A percentile compares a stretch with the other conserved stretches of the same genome.
phyloP scores from a whole-genome alignment of 2,329 filamentous ascomycete genomes.

The Trichoderma arundinaceum region DNA sequence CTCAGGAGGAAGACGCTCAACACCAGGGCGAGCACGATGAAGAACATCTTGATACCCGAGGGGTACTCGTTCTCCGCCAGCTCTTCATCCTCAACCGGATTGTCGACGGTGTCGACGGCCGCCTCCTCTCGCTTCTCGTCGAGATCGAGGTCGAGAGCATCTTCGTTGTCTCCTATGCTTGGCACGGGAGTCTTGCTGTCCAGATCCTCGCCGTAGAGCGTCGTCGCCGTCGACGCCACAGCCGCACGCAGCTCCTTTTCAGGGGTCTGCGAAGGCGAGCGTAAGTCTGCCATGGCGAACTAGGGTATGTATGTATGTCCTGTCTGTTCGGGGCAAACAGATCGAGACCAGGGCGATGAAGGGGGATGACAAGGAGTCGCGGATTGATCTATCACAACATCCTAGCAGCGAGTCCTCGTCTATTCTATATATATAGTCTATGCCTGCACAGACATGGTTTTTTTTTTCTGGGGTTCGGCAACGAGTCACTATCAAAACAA shows the following conservation, averaged over 20 bases:
- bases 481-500: neutral
- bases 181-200: conserved; percentile 37
- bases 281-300: conserved; percentile 21
- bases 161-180: conserved; percentile 7
- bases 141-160: conserved; percentile 27
- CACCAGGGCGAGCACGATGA: conserved; percentile 55
- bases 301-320: neutral
- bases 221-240: conserved; percentile 41
- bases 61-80: conserved; percentile 48
- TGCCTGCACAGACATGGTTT: neutral
- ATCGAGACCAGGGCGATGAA: conserved; percentile 1
- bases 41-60: conserved; percentile 46
- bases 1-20: conserved; percentile 57
- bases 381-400: conserved; percentile 1
- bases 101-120: neutral
- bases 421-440: conserved; percentile 19
- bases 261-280: neutral
- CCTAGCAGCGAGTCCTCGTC: neutral
- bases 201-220: conserved; percentile 40
- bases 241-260: conserved; percentile 16
- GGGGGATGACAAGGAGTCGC: conserved; percentile 19
- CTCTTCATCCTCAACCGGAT: conserved; percentile 32
- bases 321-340: neutral
- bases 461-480: neutral
- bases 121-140: conserved; percentile 13